Base-by-base conservation (phyloP, 371 early-diverging fungal genomes). In the Haplosporangium sp. region DNA sequence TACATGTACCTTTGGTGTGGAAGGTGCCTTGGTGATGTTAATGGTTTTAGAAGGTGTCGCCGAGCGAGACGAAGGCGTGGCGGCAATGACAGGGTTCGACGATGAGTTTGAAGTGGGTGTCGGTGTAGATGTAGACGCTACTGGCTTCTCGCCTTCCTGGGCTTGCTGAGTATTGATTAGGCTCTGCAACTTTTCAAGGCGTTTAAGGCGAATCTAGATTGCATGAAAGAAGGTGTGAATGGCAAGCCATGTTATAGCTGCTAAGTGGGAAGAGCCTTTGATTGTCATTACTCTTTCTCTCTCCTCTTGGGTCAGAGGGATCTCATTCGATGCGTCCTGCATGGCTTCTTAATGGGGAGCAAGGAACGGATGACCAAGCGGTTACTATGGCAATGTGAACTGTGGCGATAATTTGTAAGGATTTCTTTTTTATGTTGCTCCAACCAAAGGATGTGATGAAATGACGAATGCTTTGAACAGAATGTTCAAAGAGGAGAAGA, bases 121-220 rank as follows among this genome's bases (percentile, higher is more conserved):
- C 12, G 76, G 13, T n/a, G 66, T 41, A 55, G 72, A 29, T 57
- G 48, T 6, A 41, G 81, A 13, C 47, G 70, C 16, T 54, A 62
- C 40, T 42, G 53, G 8, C 21, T 14, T 55, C n/a, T 38, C 62
- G 6, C 65, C 54, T 54, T 60, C 64, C 65, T 60, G 74, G 12
- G 64, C 21, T 53, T 56, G 55, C 41, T 61, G 59, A 37, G 57
- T 52, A 58, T 36, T 52, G 55, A 38, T 40, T 64, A 58, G 38
- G n/a, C 58, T 57, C 64, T 86, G 87, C 6, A 93, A 76, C 65
- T 89, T 92, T 40, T 91, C 91, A 38, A 91, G 81, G 20, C 92
- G 89, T 59, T 91, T 92, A 60, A 87, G 84, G 43, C 93, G 89
- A 64, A 93, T 91, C 91, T 93, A 81, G n/a, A 62, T 40, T 51